Percentiles rank a stretch among this genome's conserved stretches.
Conservation (phyloP, 331 rosid genomes). For the Malus hybrid region DNA sequence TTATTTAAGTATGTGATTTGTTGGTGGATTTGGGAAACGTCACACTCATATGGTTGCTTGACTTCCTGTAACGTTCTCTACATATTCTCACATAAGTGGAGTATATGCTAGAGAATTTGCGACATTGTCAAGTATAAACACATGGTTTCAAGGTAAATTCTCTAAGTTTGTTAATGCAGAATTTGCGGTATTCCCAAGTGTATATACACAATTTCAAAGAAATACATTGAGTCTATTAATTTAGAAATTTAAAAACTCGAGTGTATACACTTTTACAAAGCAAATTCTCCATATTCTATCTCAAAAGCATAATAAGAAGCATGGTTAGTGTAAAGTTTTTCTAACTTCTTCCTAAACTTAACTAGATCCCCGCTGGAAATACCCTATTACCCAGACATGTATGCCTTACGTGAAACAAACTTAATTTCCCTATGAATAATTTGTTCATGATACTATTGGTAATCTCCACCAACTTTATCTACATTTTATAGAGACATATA, state of each 20-base stretch:
- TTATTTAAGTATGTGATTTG: neutral
- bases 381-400: too few relatives aligned
- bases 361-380: too few relatives aligned
- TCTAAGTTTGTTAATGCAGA: too few relatives aligned
- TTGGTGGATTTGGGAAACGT: neutral
- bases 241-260: too few relatives aligned
- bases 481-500: neutral
- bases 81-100: neutral
- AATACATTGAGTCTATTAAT: too few relatives aligned
- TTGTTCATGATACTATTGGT: conserved; percentile 18
- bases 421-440: conserved; percentile 18
- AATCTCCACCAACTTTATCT: conserved; percentile 13
- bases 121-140: too few relatives aligned
- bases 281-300: too few relatives aligned
- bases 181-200: too few relatives aligned
- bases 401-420: too few relatives aligned
- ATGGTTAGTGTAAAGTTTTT: neutral
- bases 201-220: neutral
- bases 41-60: neutral
- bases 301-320: neutral
- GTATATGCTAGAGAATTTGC: neutral
- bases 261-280: neutral
- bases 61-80: neutral
- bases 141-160: too few relatives aligned
- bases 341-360: neutral